phyloP scores from a whole-genome alignment of 768 basidiomycete species.

The Naganishia friedmannii region DNA sequence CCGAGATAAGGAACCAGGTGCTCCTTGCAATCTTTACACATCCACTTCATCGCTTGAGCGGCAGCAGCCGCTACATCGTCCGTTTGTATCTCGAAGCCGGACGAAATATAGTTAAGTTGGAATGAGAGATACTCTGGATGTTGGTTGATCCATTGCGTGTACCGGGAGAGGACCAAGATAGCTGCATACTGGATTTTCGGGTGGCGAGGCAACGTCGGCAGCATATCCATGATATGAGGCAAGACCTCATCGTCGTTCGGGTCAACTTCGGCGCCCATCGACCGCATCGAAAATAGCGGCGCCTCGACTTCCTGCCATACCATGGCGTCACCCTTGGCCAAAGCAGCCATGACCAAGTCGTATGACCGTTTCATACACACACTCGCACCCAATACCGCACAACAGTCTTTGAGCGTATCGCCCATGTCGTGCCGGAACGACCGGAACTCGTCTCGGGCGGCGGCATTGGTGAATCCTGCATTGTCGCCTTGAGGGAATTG shows the following conservation, averaged over 20 bases:
- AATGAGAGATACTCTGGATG: slow-evolving; percentile 82
- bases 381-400: slow-evolving; percentile 83
- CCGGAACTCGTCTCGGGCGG: slow-evolving; percentile 91
- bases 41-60: slow-evolving; percentile 89
- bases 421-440: slow-evolving; percentile 97
- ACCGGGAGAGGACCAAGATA: slow-evolving; percentile 87
- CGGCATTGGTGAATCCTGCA: slow-evolving; percentile 58
- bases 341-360: slow-evolving; percentile 71
- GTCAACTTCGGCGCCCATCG: slow-evolving; percentile 95
- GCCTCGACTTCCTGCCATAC: slow-evolving; percentile 98
- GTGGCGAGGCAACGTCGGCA: slow-evolving; percentile 83
- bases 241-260: slow-evolving; percentile 74
- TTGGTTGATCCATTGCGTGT: slow-evolving; percentile 91
- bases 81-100: slow-evolving; percentile 73
- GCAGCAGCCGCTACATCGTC: slow-evolving; percentile 85
- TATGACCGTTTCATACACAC: slow-evolving; percentile 76
- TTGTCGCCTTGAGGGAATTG: slow-evolving; percentile 77
- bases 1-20: slow-evolving; percentile 89
- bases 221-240: slow-evolving; percentile 93
- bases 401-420: slow-evolving; percentile 97
- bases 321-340: slow-evolving; percentile 61
- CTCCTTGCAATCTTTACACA: slow-evolving; percentile 95
- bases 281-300: slow-evolving; percentile 92
- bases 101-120: slow-evolving; percentile 85
- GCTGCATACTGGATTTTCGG: slow-evolving; percentile 93